Evolutionary conservation across 345 rosid species (phyloP), one percentile per base, ranked within the genome.

Genomic region (Carallia brachiata): DNA sequence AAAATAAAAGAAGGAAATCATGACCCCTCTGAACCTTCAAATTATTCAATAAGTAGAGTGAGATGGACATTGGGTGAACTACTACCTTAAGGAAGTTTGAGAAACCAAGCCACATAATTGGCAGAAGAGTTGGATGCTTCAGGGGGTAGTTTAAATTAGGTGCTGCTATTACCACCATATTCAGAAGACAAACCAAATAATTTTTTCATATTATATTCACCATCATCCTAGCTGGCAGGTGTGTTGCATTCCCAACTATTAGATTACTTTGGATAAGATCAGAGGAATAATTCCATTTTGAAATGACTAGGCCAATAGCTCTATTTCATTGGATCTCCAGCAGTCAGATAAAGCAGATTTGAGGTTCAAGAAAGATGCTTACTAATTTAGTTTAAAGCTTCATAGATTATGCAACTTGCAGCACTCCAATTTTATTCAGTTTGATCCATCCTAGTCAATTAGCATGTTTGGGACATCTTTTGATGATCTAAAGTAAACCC

Each of bases 81-180:
- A 18, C 72, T 74, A 55, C 1, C n/a, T 54, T 61, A 36, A 27
- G 37, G 30, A 48, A n/a, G 48, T 53, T 36, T 53, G 18, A 64
- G 27, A 63, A 62, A 67, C 7, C 32, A 70, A 57, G 55, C 27
- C 10, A 39, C 12, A 68, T 72, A 27, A 72, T 69, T 72, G 74
- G 66, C 34, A 65, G 69, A 19, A 53, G 64, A 47, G 62, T 54
- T 36, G 39, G 63, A 61, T 60, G 53, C 66, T 18, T 50, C 12
- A 15, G 36, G 36, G 36, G 32, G 19, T 50, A 28, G 17, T 65
- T 65, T 62, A 44, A 44, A 44, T 44, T 56, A 19, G 52, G 28
- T 54, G 62, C 7, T n/a, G 10, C 16, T 68, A 34, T 47, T 30
- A 31, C 10, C 55, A 28, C 60, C 63, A 36, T 65, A 73, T 17